Conservation (phyloP, 2,329 filamentous ascomycete species). For the Aureobasidium sp. region DNA sequence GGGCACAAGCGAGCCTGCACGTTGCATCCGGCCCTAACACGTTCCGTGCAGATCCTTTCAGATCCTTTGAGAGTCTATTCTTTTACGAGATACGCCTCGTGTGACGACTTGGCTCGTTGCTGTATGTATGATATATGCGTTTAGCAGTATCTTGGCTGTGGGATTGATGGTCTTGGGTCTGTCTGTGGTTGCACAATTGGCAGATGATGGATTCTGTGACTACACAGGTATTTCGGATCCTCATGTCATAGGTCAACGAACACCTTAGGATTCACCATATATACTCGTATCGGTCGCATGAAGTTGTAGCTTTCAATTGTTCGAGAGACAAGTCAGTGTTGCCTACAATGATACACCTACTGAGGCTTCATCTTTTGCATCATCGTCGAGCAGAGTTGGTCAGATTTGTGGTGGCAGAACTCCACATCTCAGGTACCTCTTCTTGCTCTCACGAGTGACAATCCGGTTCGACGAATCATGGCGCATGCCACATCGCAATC, state of each 20-base stretch:
- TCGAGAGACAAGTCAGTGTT: not conserved
- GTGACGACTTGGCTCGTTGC: not conserved
- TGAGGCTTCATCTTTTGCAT: no score
- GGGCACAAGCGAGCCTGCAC: conserved; percentile 4
- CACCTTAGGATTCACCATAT: no score
- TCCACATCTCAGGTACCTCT: no score
- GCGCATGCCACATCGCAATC: no score
- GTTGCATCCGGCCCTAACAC: not conserved
- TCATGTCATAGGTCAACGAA: no score
- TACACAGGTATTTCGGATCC: no score
- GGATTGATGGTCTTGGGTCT: not conserved
- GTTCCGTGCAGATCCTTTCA: not conserved
- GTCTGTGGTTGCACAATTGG: not conserved
- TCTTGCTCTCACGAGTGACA: no score
- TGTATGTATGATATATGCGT: not conserved
- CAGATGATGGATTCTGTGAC: not conserved
- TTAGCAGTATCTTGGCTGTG: not conserved
- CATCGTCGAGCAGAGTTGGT: no score
- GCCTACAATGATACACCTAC: not conserved
- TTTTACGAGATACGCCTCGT: not conserved
- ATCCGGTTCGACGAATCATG: no score
- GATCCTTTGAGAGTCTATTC: not conserved
- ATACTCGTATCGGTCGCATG: no score
- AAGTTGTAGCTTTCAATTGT: not conserved
- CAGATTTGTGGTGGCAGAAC: no score